A percentile compares a stretch with the other conserved stretches of the same genome.
Evolutionary conservation across 495 filamentous ascomycete genomes (phyloP).

Genomic region (Aspergillus sclerotiicarbonarius): DNA sequence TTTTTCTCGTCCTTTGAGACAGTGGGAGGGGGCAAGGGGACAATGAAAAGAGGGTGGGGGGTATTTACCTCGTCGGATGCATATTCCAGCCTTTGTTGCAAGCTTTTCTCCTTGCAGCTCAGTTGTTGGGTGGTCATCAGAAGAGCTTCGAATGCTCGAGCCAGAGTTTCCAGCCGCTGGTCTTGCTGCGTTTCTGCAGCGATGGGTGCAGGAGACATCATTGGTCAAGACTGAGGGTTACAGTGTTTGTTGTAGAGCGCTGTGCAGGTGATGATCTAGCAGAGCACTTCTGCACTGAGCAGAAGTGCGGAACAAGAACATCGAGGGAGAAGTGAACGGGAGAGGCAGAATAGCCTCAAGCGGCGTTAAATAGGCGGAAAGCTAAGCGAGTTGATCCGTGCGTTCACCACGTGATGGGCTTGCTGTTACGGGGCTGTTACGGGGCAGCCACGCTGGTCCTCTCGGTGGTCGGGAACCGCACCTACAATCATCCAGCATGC

Average conservation of each 20-base stretch:
- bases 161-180: slow-evolving; percentile 42
- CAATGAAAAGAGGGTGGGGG: slow-evolving; percentile 8
- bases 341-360: slow-evolving; percentile 14
- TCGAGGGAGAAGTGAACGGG: slow-evolving; percentile 18
- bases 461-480: not conserved
- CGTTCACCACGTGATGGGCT: slow-evolving; percentile 26
- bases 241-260: slow-evolving; percentile 18
- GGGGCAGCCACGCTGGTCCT: no score
- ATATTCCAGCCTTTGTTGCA: slow-evolving; percentile 42
- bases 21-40: slow-evolving; percentile 12
- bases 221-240: slow-evolving; percentile 21
- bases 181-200: slow-evolving; percentile 34
- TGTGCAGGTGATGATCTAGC: slow-evolving; percentile 19
- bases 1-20: slow-evolving; percentile 52
- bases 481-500: not conserved
- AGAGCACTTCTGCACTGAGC: slow-evolving; percentile 27
- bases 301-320: slow-evolving; percentile 24
- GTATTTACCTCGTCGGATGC: slow-evolving; percentile 48
- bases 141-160: slow-evolving; percentile 48
- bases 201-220: slow-evolving; percentile 42
- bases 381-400: slow-evolving; percentile 46
- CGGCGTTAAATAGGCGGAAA: slow-evolving; percentile 13
- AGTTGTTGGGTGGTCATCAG: slow-evolving; percentile 49
- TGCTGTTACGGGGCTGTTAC: not conserved
- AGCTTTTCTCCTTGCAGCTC: slow-evolving; percentile 40